A percentile compares a stretch with the other conserved stretches of the same genome.
phyloP scores from a whole-genome alignment of 225 moss, liverwort and hornwort genomes.

The Marchantia polymorpha region DNA sequence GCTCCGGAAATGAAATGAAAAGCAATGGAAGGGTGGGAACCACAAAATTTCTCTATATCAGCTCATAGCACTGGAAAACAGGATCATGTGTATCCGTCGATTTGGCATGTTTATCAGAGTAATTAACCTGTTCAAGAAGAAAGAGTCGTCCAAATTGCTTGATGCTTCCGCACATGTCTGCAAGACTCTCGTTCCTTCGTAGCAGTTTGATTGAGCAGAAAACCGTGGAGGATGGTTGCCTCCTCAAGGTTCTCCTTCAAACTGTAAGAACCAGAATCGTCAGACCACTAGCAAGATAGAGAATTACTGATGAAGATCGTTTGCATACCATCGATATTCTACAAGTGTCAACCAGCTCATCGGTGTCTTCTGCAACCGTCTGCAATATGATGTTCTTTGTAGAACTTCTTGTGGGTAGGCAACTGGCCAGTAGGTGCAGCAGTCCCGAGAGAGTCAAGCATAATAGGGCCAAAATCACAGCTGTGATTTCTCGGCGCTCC shows the following conservation, averaged over 20 bases:
- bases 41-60: too few relatives aligned
- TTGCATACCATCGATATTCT: constrained; percentile 26
- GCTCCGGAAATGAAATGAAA: too few relatives aligned
- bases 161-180: background rate
- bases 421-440: constrained; percentile 50
- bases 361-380: background rate
- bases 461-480: constrained; percentile 59
- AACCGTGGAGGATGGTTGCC: background rate
- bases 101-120: background rate
- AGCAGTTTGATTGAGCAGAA: background rate
- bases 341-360: constrained; percentile 14
- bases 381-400: background rate
- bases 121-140: background rate
- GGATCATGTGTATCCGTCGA: background rate
- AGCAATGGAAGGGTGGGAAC: too few relatives aligned
- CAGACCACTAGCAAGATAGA: constrained; percentile 39
- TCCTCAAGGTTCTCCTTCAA: background rate
- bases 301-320: constrained; percentile 19
- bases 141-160: background rate
- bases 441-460: constrained; percentile 64
- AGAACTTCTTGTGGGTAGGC: constrained; percentile 21
- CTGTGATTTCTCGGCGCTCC: constrained; percentile 72
- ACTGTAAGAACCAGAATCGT: constrained; percentile 39
- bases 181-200: background rate
- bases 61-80: background rate